phyloP scores from a whole-genome alignment of 805 yeast species.

The Debaryomyces tyrocola region DNA sequence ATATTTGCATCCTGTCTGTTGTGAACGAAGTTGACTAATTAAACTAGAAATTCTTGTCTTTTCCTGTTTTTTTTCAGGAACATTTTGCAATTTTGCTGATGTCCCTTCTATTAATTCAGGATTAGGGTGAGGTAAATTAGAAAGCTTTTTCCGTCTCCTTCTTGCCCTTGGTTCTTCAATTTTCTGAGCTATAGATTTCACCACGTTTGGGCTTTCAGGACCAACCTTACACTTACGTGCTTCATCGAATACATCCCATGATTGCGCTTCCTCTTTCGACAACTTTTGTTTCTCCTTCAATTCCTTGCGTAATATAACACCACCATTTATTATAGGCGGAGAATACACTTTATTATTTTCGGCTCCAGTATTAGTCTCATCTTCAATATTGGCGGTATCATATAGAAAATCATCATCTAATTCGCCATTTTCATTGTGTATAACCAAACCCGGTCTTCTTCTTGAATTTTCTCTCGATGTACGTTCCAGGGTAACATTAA shows the following conservation, averaged over 20 bases:
- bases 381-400: slow-evolving; percentile 10
- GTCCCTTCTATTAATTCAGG: background rate
- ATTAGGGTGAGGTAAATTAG: background rate
- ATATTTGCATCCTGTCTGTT: background rate
- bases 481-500: no score
- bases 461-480: background rate
- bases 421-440: slow-evolving; percentile 29
- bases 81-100: background rate
- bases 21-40: slow-evolving; percentile 20
- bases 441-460: slow-evolving; percentile 17
- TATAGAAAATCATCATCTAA: slow-evolving; percentile 31
- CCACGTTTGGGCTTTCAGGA: slow-evolving; percentile 3
- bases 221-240: slow-evolving; percentile 14
- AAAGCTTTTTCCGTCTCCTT: slow-evolving; percentile 10
- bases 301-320: slow-evolving; percentile 36
- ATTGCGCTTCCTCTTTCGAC: slow-evolving; percentile 32
- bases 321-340: slow-evolving; percentile 36
- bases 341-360: background rate
- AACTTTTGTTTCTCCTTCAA: slow-evolving; percentile 25
- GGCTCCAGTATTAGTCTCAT: background rate
- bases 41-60: slow-evolving; percentile 18
- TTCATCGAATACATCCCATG: slow-evolving; percentile 39
- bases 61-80: background rate
- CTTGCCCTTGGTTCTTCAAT: slow-evolving; percentile 1
- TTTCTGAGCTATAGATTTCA: background rate